These are phyloP conservation scores for Posidonia australis DNA, from an alignment of 106 monocot genomes.

Conservation along the genomic window DNA sequence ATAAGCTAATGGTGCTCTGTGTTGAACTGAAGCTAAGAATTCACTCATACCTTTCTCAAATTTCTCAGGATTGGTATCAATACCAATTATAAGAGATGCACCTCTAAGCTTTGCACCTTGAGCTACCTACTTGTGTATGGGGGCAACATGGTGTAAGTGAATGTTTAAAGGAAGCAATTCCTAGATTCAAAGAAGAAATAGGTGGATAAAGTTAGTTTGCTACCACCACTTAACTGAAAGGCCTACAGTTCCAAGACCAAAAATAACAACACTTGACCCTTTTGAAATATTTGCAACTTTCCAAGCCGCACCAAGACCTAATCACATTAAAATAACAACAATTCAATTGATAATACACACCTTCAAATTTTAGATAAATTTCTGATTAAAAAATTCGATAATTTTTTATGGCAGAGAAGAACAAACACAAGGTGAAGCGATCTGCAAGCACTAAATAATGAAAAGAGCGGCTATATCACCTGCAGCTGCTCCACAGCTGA, in stretches of 20 bases:
- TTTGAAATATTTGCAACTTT: slow-evolving; percentile 71
- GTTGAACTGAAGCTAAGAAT: too few relatives aligned
- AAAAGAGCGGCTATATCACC: slow-evolving; percentile 24
- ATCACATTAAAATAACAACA: background rate
- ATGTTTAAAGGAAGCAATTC: background rate
- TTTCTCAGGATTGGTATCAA: slow-evolving; percentile 76
- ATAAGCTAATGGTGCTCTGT: too few relatives aligned
- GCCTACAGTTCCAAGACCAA: slow-evolving; percentile 92
- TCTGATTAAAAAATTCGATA: too few relatives aligned
- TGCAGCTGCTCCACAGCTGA: slow-evolving; percentile 89
- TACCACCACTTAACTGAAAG: slow-evolving; percentile 54
- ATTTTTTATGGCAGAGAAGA: too few relatives aligned
- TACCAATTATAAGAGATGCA: slow-evolving; percentile 71
- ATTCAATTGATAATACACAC: background rate
- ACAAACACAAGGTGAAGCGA: too few relatives aligned
- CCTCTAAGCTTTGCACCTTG: slow-evolving; percentile 80
- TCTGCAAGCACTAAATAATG: too few relatives aligned
- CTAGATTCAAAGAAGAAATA: background rate
- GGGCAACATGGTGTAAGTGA: background rate
- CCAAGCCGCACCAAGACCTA: slow-evolving; percentile 94
- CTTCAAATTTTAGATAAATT: background rate
- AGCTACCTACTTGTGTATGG: slow-evolving; percentile 44
- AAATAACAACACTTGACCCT: slow-evolving; percentile 83
- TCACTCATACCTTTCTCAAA: slow-evolving; percentile 48
- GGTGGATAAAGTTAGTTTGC: too few relatives aligned